Evolutionary conservation across 1,284 basidiomycete genomes (phyloP).

Genomic region (Caloboletus inedulis): DNA sequence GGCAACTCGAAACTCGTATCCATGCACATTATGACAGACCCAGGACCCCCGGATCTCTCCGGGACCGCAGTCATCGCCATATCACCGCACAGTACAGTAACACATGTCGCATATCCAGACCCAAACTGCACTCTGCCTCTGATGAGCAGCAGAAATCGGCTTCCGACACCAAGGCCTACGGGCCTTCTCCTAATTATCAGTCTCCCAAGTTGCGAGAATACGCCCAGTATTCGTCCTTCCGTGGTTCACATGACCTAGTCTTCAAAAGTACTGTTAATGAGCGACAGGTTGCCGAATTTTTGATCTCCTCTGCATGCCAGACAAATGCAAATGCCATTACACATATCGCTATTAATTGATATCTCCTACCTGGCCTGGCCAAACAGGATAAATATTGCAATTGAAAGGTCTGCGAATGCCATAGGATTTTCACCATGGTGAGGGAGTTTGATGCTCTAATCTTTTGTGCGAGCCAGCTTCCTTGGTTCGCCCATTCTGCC

Average conservation of each 20-base stretch:
- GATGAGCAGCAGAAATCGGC: too few relatives aligned
- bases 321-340: neutral
- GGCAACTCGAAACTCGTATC: slow-evolving; percentile 2
- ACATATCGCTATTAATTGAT: neutral
- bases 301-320: neutral
- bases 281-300: neutral
- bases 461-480: neutral
- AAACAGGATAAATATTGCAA: neutral
- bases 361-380: neutral
- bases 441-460: neutral
- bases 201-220: neutral
- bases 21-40: neutral
- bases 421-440: neutral
- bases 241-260: neutral
- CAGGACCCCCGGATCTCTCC: slow-evolving; percentile 9
- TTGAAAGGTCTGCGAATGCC: neutral
- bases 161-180: too few relatives aligned
- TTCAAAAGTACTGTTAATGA: neutral
- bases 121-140: neutral
- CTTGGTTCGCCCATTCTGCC: neutral
- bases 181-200: too few relatives aligned
- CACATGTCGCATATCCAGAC: too few relatives aligned
- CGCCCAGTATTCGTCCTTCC: neutral
- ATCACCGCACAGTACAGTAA: neutral
- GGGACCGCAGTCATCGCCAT: slow-evolving; percentile 10